phyloP scores from a whole-genome alignment of 2,329 filamentous ascomycete species.

The Ophiocordyceps camponoti-leonardi region DNA sequence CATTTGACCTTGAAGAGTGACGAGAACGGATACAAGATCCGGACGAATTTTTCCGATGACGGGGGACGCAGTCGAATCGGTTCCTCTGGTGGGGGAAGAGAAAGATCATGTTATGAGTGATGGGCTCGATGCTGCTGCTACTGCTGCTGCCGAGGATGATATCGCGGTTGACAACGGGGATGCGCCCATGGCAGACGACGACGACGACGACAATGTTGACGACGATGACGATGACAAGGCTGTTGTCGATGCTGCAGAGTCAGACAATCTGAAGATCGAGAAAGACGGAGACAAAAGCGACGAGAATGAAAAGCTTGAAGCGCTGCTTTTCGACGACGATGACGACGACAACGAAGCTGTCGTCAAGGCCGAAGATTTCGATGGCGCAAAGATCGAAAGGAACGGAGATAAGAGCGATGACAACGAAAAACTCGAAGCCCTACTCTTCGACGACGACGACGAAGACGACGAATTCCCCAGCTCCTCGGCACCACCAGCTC shows the following conservation, averaged over 20 bases:
- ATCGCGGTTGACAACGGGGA: background rate
- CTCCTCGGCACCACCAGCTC: conserved; percentile 22
- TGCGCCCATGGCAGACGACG: background rate
- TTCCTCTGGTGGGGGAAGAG: background rate
- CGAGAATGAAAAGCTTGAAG: conserved; percentile 34
- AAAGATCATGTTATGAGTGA: background rate
- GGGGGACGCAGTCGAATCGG: background rate
- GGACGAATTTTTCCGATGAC: too few species aligned
- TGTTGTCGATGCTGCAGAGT: background rate
- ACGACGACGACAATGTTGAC: background rate
- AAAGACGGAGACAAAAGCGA: background rate
- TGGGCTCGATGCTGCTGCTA: too few species aligned
- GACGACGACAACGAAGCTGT: conserved; percentile 24
- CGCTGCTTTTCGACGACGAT: conserved; percentile 39
- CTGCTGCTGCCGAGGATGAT: too few species aligned
- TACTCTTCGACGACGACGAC: conserved; percentile 41
- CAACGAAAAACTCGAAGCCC: conserved; percentile 36
- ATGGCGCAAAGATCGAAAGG: background rate
- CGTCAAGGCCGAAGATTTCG: background rate
- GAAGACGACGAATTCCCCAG: conserved; percentile 19
- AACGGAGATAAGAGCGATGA: conserved; percentile 6
- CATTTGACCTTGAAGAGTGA: too few species aligned
- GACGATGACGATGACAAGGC: background rate
- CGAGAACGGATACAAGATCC: too few species aligned
- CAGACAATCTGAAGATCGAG: background rate